A percentile compares a stretch with the other conserved stretches of the same genome.
Conservation (phyloP, 306 rosid genomes). For the Canavalia gladiata region DNA sequence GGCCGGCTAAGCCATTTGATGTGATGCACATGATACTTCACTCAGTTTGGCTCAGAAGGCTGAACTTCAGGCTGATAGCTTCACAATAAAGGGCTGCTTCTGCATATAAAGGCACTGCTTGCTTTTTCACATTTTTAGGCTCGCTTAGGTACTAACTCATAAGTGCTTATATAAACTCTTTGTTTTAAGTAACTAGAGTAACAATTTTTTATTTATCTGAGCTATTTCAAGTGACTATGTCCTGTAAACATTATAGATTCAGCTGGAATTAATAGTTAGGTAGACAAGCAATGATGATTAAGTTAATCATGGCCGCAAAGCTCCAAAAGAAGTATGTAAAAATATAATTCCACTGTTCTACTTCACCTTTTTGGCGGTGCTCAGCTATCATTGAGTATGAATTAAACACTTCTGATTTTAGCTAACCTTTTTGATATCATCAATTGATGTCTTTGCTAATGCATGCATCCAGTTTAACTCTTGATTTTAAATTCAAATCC, state of each 20-base stretch:
- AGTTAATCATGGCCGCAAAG: not conserved
- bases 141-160: not conserved
- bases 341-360: not conserved
- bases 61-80: conserved; percentile 48
- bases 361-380: not conserved
- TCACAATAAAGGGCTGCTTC: conserved; percentile 28
- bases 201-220: not conserved
- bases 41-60: conserved; percentile 78
- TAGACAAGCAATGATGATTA: conserved; percentile 6
- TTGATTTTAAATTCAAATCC: no score
- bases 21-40: conserved; percentile 79
- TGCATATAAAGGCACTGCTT: not conserved
- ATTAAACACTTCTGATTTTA: not conserved
- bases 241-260: not conserved
- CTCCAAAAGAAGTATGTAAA: not conserved
- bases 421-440: not conserved
- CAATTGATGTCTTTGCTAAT: not conserved
- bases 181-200: not conserved
- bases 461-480: no score
- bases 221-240: not conserved
- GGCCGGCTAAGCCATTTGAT: conserved; percentile 78
- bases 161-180: not conserved
- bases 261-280: not conserved
- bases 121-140: not conserved
- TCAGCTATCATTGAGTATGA: not conserved